Percentiles rank a stretch among this genome's conserved stretches.
Conservation (phyloP, 495 filamentous ascomycete genomes). For the Penicillium fimorum region DNA sequence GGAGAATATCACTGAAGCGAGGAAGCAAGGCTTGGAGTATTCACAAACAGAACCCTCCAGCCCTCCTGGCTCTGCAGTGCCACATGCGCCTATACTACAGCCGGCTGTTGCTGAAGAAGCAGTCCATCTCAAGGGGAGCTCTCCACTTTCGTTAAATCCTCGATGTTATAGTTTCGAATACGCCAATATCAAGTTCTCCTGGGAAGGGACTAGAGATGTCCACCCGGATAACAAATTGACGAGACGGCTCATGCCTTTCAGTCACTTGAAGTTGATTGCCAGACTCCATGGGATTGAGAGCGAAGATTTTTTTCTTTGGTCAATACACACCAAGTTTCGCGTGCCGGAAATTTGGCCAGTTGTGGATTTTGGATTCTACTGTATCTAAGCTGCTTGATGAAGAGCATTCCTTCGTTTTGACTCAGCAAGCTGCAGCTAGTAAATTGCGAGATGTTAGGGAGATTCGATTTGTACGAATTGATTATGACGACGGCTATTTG, state of each 20-base stretch:
- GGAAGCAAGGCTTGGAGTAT: too few relatives aligned
- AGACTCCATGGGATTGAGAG: neutral
- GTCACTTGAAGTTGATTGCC: slow-evolving; percentile 19
- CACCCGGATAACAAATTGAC: slow-evolving; percentile 1
- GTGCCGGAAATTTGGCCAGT: slow-evolving; percentile 8
- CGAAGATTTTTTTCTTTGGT: slow-evolving; percentile 2
- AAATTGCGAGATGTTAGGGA: neutral
- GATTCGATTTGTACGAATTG: slow-evolving; percentile 11
- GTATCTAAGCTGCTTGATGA: slow-evolving; percentile 12
- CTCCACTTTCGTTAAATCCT: slow-evolving; percentile 6
- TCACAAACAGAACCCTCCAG: neutral
- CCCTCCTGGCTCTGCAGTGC: too few relatives aligned
- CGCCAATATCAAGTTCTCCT: slow-evolving; percentile 13
- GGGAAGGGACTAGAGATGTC: slow-evolving; percentile 19
- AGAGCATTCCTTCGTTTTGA: neutral
- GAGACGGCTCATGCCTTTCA: slow-evolving; percentile 12
- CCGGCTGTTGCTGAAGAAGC: slow-evolving; percentile 13
- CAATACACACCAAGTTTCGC: slow-evolving; percentile 10
- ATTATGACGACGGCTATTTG: slow-evolving; percentile 20
- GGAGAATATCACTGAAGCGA: too few relatives aligned
- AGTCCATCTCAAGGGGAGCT: slow-evolving; percentile 11
- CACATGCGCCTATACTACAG: neutral
- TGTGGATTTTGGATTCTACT: slow-evolving; percentile 15
- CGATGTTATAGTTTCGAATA: slow-evolving; percentile 15
- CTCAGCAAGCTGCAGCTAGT: neutral